phyloP scores from a whole-genome alignment of 257 asterid genomes.

The Nicotiana sylvestris region DNA sequence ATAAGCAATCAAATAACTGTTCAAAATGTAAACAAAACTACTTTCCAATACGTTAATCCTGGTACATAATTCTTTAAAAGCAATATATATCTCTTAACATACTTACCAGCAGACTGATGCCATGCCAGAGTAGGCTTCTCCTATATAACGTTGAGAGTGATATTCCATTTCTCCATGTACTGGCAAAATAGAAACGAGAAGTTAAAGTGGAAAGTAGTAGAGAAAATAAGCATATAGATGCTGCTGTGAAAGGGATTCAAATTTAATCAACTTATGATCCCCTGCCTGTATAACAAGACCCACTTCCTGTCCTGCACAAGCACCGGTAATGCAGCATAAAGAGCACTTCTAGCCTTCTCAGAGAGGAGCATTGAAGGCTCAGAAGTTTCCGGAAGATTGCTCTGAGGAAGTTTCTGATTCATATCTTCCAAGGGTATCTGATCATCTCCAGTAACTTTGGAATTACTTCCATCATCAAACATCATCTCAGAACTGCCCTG shows the following conservation, averaged over 20 bases:
- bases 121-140: conserved; percentile 92
- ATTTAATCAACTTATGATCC: neutral
- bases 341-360: conserved; percentile 56
- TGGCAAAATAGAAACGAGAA: conserved; percentile 25
- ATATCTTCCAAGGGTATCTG: conserved; percentile 45
- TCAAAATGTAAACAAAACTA: neutral
- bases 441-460: conserved; percentile 31
- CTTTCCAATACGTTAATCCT: neutral
- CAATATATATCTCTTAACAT: neutral
- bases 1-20: neutral
- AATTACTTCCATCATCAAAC: conserved; percentile 32
- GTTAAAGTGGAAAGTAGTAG: conserved; percentile 6
- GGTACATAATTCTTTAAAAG: neutral
- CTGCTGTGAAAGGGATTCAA: conserved; percentile 4
- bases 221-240: neutral
- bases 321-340: conserved; percentile 69
- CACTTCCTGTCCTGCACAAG: conserved; percentile 81
- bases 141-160: conserved; percentile 88
- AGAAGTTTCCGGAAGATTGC: conserved; percentile 64
- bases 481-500: conserved; percentile 47
- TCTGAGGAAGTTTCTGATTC: conserved; percentile 26
- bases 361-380: conserved; percentile 88
- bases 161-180: conserved; percentile 97
- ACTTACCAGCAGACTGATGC: conserved; percentile 80
- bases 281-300: conserved; percentile 80